Evolutionary conservation across 164 flowering plant genomes (phyloP), one percentile per base, ranked within the genome.

Genomic region (Magnolia sinica): DNA sequence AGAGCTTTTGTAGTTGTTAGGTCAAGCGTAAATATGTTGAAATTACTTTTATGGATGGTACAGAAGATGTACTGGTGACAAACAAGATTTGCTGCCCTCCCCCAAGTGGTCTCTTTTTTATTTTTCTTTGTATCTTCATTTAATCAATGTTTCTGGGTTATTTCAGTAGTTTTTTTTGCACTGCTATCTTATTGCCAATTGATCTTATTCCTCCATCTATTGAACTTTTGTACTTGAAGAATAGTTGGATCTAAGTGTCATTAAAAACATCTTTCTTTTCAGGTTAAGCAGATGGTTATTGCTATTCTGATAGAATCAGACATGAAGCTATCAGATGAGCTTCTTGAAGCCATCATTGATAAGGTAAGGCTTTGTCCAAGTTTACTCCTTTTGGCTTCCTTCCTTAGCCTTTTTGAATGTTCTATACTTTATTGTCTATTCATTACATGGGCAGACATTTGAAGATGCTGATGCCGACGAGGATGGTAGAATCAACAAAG

Each of bases 251-350:
- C 45, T 24, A 65, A 9, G 10, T 68, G 71, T 55, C 61, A 31
- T 68, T 24, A 31, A 27, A 10, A 31, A 29, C 11, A 27, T 3
- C 18, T 1, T 16, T 68, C 13, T 68, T 82, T 83, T 77, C 83
- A 94, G 98, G 96, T 94, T 73, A 90, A 83, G 86, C 93, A 90
- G 82, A 92, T 94, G 98, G 91, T 94, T 8, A 76, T 84, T 84
- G 96, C 96, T 8, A 88, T 92, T 70, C 74, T 91, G 79, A 77
- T 73, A 74, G 98, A 94, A 82, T 89, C 93, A 37, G 92, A 87
- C 10, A 82, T 85, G 88, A 81, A 75, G 6, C 73, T 94, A 58
- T 81, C 98, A 18, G 95, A 92, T 74, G 97, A 92, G 0, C 87
- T 88, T 78, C 86, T 94, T 14, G 98, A 92, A 74, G 84, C 85